Evolutionary conservation across 805 yeast genomes (phyloP).

Genomic region (Clavispora phyllophila): DNA sequence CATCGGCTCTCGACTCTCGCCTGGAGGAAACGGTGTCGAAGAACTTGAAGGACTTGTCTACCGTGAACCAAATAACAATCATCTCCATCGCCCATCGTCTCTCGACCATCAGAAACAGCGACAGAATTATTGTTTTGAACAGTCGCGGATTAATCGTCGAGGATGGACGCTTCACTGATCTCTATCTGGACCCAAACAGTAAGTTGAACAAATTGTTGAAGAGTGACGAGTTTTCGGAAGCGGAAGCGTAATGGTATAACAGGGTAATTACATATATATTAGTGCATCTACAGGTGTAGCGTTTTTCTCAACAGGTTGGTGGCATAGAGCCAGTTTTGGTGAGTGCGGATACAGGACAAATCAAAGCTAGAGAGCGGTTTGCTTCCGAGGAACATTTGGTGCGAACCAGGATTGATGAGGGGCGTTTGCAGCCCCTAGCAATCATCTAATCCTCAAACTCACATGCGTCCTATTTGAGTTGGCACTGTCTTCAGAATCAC

Average conservation of each 20-base stretch:
- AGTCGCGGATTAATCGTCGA: constrained; percentile 55
- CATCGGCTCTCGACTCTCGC: constrained; percentile 87
- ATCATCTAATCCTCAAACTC: neutral
- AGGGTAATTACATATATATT: neutral
- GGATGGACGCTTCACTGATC: constrained; percentile 56
- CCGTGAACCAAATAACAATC: constrained; percentile 50
- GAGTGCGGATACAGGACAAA: too few relatives aligned
- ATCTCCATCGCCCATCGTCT: constrained; percentile 90
- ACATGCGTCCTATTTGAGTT: too few relatives aligned
- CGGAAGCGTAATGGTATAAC: neutral
- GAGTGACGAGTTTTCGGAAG: constrained; percentile 17
- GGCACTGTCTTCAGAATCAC: too few relatives aligned
- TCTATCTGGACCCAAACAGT: constrained; percentile 43
- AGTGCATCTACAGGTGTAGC: too few relatives aligned
- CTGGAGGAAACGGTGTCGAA: constrained; percentile 81
- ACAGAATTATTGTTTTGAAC: constrained; percentile 68
- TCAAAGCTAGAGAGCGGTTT: too few relatives aligned
- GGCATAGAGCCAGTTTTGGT: too few relatives aligned
- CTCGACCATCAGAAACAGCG: constrained; percentile 80
- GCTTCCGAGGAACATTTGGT: too few relatives aligned
- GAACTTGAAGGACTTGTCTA: constrained; percentile 54
- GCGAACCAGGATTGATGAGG: too few relatives aligned
- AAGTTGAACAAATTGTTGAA: constrained; percentile 41
- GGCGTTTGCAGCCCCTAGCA: neutral
- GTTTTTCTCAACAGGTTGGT: too few relatives aligned